Evolutionary conservation across 1,139 yeast species (phyloP), one percentile per base, ranked within the genome.

Genomic region (Sugiyamaella sp.): DNA sequence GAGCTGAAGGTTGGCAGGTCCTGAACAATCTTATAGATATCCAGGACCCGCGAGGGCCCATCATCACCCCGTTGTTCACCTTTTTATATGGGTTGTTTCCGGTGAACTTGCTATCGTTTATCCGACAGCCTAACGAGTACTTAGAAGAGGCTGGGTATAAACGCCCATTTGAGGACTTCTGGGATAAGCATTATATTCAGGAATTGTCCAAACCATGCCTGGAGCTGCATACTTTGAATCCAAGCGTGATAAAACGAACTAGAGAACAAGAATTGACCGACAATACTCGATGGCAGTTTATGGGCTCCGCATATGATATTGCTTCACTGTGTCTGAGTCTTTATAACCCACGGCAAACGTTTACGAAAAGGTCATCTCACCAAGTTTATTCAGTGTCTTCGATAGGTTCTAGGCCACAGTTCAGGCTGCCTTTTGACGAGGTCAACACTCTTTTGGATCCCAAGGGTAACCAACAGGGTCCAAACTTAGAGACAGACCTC

Each of bases 51-150:
- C 52, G 61, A 12, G 52, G 54, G 10, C 63, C 67, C 1, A 58
- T 67, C 38, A 60, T 67, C 33, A 57, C 65, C 2, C 70, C 74
- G 9, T 60, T 77, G 14, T 74, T 72, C 47, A 76, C 84, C 0
- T 69, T 80, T 33, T 63, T 84, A 1, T 85, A 85, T 60, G 89
- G 87, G 0, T 65, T 84, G n/a, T 84, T 76, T 59, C 89, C 89
- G 0, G 68, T 74, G 27, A 80, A 81, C 60, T 66, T 82, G 2
- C 63, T 77, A 33, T 64, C 67, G 4, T 84, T 81, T 61, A 60
- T 78, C 17, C 69, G 73, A 20, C 66, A 71, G 35, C 85, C 88
- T 0, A 57, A 66, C 3, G 63, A 59, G 40, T 74, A 72, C 56
- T 60, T 71, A 14, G 59, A 56, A 4, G 51, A 57, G 42, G 58